Evolutionary conservation across 345 rosid species (phyloP), one percentile per base, ranked within the genome.

Genomic region (Carallia brachiata): DNA sequence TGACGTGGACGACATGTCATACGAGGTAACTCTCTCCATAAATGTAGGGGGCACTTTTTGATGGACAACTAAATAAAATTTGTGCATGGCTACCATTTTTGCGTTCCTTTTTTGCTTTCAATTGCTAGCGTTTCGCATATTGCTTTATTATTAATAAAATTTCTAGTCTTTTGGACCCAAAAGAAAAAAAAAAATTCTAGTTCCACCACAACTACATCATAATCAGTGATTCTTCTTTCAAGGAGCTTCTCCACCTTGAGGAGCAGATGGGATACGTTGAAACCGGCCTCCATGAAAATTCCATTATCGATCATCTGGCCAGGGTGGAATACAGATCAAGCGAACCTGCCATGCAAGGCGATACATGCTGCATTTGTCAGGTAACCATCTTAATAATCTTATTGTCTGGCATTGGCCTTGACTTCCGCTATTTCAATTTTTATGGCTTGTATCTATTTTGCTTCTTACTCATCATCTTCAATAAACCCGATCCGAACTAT

Each of bases 321-420:
- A 60, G 28, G 0, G 48, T 8, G 19, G 75, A 27, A 48, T 71
- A 81, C 63, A 69, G 27, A 40, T 4, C 76, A 31, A 6, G n/a
- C 52, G 34, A 7, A 2, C 27, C 75, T 39, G 13, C 71, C 18
- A 27, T 0, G 0, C 66, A 66, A 53, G 28, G 31, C 53, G 79
- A 59, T 37, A 36, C 65, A 15, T 84, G 88, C 62, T 75, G 82
- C 52, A 70, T 82, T 52, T 84, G 88, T 66, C 85, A 71, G 81
- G 88, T 84, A 66, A 62, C 28, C 31, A 1, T 19, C 5, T 54
- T 54, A 19, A 19, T 39, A 39, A 39, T 39, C 8, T 2, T 7
- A 39, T 1, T 39, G 1, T 32, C 34, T 32, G 34, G 34, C 34
- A 1, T 32, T 32, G 4, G 34, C 4, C 34, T 4, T 32, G 34